phyloP scores from a whole-genome alignment of 2,329 filamentous ascomycete species.

The Pseudogymnoascus sp. region DNA sequence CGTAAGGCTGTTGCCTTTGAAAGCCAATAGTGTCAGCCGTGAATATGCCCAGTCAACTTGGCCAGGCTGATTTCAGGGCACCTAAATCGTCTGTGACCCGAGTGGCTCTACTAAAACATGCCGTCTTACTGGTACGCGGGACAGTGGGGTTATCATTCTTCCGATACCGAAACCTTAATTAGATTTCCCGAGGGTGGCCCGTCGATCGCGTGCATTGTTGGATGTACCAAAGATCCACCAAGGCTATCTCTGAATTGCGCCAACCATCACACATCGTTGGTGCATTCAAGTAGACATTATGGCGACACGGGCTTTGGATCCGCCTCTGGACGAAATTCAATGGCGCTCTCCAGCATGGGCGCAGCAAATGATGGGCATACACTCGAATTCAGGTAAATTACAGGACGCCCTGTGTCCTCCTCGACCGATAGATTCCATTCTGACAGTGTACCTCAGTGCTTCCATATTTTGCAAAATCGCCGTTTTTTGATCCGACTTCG shows the following conservation, averaged over 20 bases:
- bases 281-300: neutral
- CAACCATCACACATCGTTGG: neutral
- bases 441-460: slow-evolving; percentile 34
- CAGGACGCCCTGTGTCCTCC: neutral
- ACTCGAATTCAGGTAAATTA: slow-evolving; percentile 41
- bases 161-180: slow-evolving; percentile 1
- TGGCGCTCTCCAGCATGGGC: slow-evolving; percentile 48
- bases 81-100: neutral
- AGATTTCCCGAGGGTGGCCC: neutral
- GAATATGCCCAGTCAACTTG: neutral
- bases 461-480: slow-evolving; percentile 60
- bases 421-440: neutral
- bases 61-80: neutral
- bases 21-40: neutral
- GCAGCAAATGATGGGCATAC: slow-evolving; percentile 45
- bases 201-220: neutral
- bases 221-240: slow-evolving; percentile 3
- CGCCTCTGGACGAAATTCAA: slow-evolving; percentile 58
- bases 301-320: slow-evolving; percentile 27
- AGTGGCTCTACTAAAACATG: neutral
- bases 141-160: neutral
- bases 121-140: neutral
- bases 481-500: slow-evolving; percentile 59
- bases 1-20: neutral
- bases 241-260: slow-evolving; percentile 5